These are phyloP conservation scores for Aureobasidium sp. DNA, from an alignment of 2,329 filamentous ascomycete genomes.

Conservation along the genomic window DNA sequence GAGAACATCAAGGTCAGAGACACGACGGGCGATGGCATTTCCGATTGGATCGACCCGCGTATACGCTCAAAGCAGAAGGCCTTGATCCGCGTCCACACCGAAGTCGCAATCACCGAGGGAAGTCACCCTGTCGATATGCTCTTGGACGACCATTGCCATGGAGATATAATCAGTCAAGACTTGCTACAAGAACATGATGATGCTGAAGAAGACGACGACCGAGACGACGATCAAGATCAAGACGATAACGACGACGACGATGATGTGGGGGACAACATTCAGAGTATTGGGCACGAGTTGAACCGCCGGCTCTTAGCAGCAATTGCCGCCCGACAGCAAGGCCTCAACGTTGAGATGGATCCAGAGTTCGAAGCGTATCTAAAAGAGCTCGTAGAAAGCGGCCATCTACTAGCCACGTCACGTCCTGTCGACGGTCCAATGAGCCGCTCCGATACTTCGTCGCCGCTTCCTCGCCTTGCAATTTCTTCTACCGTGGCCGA, in stretches of 20 bases:
- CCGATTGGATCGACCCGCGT: conserved; percentile 49
- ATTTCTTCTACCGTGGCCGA: not conserved
- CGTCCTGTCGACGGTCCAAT: conserved; percentile 9
- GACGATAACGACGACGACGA: conserved; percentile 11
- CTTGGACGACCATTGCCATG: not conserved
- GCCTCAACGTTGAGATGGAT: conserved; percentile 19
- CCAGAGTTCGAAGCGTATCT: conserved; percentile 27
- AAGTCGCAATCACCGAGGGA: conserved; percentile 2
- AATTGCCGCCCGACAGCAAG: conserved; percentile 23
- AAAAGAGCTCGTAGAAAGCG: conserved; percentile 26
- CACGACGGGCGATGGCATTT: conserved; percentile 61
- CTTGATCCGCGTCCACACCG: conserved; percentile 3
- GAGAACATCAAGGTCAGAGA: conserved; percentile 62
- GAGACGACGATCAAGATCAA: conserved; percentile 2
- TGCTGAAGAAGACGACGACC: conserved; percentile 15
- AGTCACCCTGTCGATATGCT: not conserved
- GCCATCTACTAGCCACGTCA: conserved; percentile 14
- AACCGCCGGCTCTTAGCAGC: conserved; percentile 9
- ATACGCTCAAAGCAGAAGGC: conserved; percentile 18
- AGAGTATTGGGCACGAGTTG: conserved; percentile 3
- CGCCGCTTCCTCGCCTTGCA: not conserved
- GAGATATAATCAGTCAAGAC: not conserved
- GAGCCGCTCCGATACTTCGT: not conserved
- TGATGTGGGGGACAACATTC: not conserved
- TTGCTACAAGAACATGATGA: conserved; percentile 13